A percentile compares a stretch with the other conserved stretches of the same genome.
Evolutionary conservation across 148 eudicot species (phyloP).

Genomic region (Amaranthus cruentus): DNA sequence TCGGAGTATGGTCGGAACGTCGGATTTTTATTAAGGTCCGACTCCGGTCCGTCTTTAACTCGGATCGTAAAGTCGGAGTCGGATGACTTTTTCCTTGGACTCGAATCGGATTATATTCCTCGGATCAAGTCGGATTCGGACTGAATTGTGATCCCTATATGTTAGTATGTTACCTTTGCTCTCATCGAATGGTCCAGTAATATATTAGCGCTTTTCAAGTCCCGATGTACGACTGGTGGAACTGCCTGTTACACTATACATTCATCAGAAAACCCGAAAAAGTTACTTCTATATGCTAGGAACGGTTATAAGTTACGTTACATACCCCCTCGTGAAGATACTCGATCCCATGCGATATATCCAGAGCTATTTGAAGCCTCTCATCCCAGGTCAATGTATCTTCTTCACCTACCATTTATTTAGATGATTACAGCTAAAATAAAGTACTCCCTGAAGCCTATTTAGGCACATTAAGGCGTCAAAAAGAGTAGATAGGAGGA

Average conservation of each 20-base stretch:
- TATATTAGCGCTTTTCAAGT: conserved; percentile 95
- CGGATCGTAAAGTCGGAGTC: too few species aligned
- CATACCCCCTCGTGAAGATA: conserved; percentile 99
- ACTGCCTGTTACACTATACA: conserved; percentile 71
- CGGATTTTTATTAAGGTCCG: too few species aligned
- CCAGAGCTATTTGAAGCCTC: conserved; percentile 86
- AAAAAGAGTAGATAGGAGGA: neutral
- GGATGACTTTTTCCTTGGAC: too few species aligned
- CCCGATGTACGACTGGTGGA: conserved; percentile 92
- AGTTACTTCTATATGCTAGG: neutral
- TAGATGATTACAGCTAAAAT: neutral
- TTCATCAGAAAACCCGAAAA: conserved; percentile 8
- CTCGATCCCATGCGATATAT: conserved; percentile 92
- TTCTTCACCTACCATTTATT: conserved; percentile 42
- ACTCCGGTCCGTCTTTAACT: too few species aligned
- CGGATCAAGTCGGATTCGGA: neutral
- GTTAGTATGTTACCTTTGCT: conserved; percentile 61
- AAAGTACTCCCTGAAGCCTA: neutral
- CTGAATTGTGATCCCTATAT: too few species aligned
- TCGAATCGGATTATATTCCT: neutral
- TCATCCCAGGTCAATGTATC: conserved; percentile 77
- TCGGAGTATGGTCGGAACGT: too few species aligned
- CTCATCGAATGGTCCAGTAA: conserved; percentile 74
- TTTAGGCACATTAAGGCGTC: neutral
- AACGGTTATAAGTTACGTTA: conserved; percentile 1